Base-by-base conservation (phyloP, 352 stramenopile genomes). In the Globisporangium spinosum region DNA sequence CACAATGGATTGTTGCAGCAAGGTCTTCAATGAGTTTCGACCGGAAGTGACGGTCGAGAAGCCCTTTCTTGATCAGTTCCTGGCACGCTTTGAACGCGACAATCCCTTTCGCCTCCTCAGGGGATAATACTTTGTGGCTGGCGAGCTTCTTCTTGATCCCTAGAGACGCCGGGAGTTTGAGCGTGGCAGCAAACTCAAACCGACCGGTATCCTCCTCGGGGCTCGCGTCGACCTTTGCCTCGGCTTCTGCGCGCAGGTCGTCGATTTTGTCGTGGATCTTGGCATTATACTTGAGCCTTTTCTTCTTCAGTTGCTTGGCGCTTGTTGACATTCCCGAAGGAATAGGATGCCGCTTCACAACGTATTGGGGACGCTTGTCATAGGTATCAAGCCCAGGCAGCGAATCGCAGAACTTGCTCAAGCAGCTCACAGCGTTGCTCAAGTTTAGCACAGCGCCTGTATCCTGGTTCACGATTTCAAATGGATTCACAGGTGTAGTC, bases 181-280 rank as follows among this genome's bases (percentile, higher is more conserved):
- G 69, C n/a, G 77, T 80, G 13, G 83, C 86, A 5, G 82, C 77
- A 69, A 82, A 93, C 51, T 83, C 57, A 58, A 93, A 94, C 9
- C 78, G 73, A 2, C 23, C 65, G 7, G 77, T 70, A 34, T 47
- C 64, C 6, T 47, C 43, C 34, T 79, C 72, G 8, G 63, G 57
- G 9, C 47, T 67, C 25, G 72, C 47, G 12, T 72, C 69, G 10
- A 78, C 61, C 12, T 53, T 65, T 12, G 58, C 64, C n/a, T 77
- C 77, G 10, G 75, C 76, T 59, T 76, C 76, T n/a, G 75, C 73
- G 29, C 81, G 82, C 51, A 84, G 60, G 15, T 83, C 79, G 55
- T 94, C 86, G 23, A 94, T 94, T 65, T 91, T 89, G 66, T 94
- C 86, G 25, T 85, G 79, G 56, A 94, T 70, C 51, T 89, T 89